Conservation (phyloP, 257 asterid species). For the Solanum piurae region DNA sequence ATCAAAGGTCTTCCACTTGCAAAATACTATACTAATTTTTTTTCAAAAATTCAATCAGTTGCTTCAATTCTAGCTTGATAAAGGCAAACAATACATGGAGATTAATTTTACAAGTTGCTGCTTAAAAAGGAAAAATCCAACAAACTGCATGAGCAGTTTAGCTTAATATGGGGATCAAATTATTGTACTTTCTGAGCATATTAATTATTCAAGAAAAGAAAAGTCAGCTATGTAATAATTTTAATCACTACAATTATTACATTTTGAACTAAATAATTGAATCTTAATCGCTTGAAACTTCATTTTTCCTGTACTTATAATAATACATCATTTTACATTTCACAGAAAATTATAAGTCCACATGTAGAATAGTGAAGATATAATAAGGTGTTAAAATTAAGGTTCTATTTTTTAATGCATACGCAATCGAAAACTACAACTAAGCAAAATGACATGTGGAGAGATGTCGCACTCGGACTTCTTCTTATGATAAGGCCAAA, state of each 20-base stretch:
- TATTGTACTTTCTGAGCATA: not conserved
- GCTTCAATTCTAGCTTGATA: not conserved
- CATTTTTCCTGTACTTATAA: not conserved
- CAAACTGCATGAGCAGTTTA: not conserved
- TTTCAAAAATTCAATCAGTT: too few relatives aligned
- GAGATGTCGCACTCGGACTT: not conserved
- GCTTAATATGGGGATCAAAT: not conserved
- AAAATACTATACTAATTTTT: not conserved
- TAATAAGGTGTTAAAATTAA: not conserved
- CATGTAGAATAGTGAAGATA: not conserved
- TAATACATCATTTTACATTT: not conserved
- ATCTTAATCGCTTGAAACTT: not conserved
- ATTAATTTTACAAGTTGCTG: not conserved
- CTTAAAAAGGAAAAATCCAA: not conserved
- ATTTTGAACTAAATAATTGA: not conserved
- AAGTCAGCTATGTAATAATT: not conserved
- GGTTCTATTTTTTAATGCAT: not conserved
- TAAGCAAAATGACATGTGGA: not conserved
- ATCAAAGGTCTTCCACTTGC: not conserved
- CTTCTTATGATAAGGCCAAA: too few relatives aligned
- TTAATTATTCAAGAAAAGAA: not conserved
- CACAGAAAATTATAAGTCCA: not conserved
- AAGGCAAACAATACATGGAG: not conserved
- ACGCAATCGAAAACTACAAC: not conserved
- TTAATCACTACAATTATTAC: not conserved